Conservation (phyloP, 2,329 filamentous ascomycete genomes). For the Xylaria multiplex region DNA sequence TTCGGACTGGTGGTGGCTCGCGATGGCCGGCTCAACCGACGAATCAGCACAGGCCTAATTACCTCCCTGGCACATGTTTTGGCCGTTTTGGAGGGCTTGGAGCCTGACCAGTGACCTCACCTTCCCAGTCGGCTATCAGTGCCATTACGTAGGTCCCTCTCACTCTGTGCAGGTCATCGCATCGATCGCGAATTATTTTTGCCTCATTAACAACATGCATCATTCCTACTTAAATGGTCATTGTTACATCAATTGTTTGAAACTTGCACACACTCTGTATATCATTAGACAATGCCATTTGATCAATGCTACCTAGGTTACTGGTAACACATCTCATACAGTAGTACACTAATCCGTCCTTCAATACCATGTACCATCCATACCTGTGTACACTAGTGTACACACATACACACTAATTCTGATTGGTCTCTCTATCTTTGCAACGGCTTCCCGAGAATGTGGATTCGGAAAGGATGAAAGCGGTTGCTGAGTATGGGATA, state of each 20-base stretch:
- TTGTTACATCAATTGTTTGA: no score
- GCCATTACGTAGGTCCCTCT: slow-evolving; percentile 33
- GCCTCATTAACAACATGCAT: slow-evolving; percentile 2
- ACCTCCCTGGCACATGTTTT: slow-evolving; percentile 37
- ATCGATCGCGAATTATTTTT: slow-evolving; percentile 11
- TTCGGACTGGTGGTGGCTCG: slow-evolving; percentile 21
- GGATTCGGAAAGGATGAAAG: slow-evolving; percentile 40
- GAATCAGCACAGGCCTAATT: slow-evolving; percentile 49
- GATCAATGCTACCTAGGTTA: no score
- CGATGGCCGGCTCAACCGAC: slow-evolving; percentile 47
- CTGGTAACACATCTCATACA: no score
- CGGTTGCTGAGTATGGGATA: slow-evolving; percentile 31
- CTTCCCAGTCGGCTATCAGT: slow-evolving; percentile 21
- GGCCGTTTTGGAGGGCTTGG: slow-evolving; percentile 17
- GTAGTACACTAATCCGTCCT: no score
- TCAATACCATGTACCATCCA: neutral
- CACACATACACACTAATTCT: neutral
- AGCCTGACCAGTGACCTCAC: slow-evolving; percentile 45
- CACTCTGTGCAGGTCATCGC: neutral
- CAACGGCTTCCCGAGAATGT: slow-evolving; percentile 34
- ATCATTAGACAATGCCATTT: no score
- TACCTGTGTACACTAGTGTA: no score
- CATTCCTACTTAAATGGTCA: neutral
- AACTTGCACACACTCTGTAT: neutral
- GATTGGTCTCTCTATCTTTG: slow-evolving; percentile 6